Percentiles rank a stretch among this genome's conserved stretches.
Conservation (phyloP, 352 stramenopile genomes). For the Pythium scleroteichum region DNA sequence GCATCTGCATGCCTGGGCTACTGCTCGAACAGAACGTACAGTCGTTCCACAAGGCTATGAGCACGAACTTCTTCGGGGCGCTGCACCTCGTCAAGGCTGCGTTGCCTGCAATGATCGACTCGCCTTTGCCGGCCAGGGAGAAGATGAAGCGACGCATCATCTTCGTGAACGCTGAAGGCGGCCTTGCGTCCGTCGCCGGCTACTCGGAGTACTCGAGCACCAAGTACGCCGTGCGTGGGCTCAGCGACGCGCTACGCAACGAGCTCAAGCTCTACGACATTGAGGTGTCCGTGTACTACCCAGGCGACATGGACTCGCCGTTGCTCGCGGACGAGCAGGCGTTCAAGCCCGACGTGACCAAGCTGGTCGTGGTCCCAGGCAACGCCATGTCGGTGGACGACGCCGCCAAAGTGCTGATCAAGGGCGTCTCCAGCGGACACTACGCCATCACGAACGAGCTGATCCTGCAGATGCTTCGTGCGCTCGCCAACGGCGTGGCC, state of each 20-base stretch:
- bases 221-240: constrained; percentile 90
- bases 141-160: constrained; percentile 39
- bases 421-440: constrained; percentile 44
- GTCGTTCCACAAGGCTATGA: constrained; percentile 41
- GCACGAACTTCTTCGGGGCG: constrained; percentile 58
- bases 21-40: constrained; percentile 49
- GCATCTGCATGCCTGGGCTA: constrained; percentile 35
- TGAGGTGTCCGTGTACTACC: constrained; percentile 86
- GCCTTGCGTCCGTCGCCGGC: constrained; percentile 66
- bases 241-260: constrained; percentile 87
- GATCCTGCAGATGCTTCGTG: constrained; percentile 45
- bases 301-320: constrained; percentile 55
- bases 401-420: constrained; percentile 47
- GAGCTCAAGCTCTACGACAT: constrained; percentile 73
- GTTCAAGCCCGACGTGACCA: constrained; percentile 5
- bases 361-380: not conserved
- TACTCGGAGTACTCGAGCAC: constrained; percentile 87
- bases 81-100: constrained; percentile 60
- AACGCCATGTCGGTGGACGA: constrained; percentile 22
- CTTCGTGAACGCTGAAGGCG: constrained; percentile 53
- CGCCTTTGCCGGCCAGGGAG: constrained; percentile 7
- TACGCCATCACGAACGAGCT: constrained; percentile 64
- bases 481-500: constrained; percentile 53
- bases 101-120: constrained; percentile 54
- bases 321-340: constrained; percentile 21